Base-by-base conservation (phyloP, 78 protist species). In the Reticulomyxa filosa region DNA sequence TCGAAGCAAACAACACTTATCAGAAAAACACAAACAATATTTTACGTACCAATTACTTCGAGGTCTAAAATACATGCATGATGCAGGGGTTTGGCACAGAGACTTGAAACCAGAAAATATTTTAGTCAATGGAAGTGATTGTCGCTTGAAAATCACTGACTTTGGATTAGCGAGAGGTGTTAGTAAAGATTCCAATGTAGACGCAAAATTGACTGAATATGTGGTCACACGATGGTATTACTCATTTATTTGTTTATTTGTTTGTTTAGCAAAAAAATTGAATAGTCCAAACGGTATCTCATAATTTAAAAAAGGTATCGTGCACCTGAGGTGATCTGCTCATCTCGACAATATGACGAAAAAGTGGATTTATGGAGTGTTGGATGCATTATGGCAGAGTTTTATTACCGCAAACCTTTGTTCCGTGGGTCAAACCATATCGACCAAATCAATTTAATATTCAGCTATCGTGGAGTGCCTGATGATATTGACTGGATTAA, bases 371-470 rank as follows among this genome's bases (percentile, higher is more conserved):
- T 78, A 34, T 86, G 92, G 92, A 20, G 62, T 6, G 62, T 65
- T 5, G 92, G 88, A 5, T 82, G 87, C 70, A 79, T 86, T 52
- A 27, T 86, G 4, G 87, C 76, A 22, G 92, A 86, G 67, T 42
- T 86, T 59, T 50, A 77, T 29, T 39, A 36, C 4, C 57, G 70
- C 32, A 46, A 37, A 39, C 70, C 70, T 2, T 13, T 65, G 39
- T 65, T 65, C 70, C 70, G 50, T 10, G 70, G 70, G 4, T 2
- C 2, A 20, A 76, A 80, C 62, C 57, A 75, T 70, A 7, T 70
- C 17, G 0, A 76, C 33, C 97, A 92, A 74, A 55, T 92, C 35
- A 22, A 39, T 23, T 36, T 50, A 7, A 85, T 85, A 62, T 38
- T 81, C 22, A n/a, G n/a, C n/a, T n/a, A n/a, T n/a, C n/a, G n/a